These are phyloP conservation scores for Globisporangium mamillatum DNA, from an alignment of 352 stramenopile species.

Conservation along the genomic window DNA sequence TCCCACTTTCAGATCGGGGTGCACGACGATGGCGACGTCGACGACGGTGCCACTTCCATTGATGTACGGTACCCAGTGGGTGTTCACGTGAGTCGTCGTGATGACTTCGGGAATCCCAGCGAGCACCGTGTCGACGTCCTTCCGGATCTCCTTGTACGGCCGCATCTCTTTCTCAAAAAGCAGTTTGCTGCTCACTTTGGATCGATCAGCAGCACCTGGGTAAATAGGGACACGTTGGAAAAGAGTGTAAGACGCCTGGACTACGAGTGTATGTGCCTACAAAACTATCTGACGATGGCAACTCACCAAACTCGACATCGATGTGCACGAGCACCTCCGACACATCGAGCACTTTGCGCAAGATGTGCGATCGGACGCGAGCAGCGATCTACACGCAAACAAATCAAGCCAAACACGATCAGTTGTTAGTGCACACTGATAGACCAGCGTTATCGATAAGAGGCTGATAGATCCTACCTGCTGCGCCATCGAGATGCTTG, in stretches of 20 bases:
- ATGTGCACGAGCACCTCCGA: constrained; percentile 88
- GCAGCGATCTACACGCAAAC: constrained; percentile 43
- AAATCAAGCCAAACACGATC: neutral
- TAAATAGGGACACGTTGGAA: neutral
- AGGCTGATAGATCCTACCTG: constrained; percentile 32
- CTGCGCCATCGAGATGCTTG: constrained; percentile 83
- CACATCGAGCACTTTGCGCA: constrained; percentile 68
- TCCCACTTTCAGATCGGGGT: constrained; percentile 71
- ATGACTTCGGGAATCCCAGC: constrained; percentile 66
- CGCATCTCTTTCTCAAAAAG: constrained; percentile 57
- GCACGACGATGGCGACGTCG: constrained; percentile 77
- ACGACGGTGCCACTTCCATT: constrained; percentile 65
- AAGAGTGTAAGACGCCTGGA: no score
- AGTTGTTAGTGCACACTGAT: neutral
- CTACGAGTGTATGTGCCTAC: no score
- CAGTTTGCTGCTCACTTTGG: constrained; percentile 26
- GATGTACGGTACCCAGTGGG: constrained; percentile 68
- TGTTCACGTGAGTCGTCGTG: constrained; percentile 78
- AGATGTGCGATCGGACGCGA: constrained; percentile 66
- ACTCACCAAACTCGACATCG: constrained; percentile 66
- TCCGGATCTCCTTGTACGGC: constrained; percentile 73
- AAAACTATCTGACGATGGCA: no score
- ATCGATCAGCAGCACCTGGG: constrained; percentile 26
- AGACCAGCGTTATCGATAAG: neutral
- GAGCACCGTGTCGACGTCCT: constrained; percentile 60